phyloP scores from a whole-genome alignment of 2,329 filamentous ascomycete genomes.

The Exophiala sideris region DNA sequence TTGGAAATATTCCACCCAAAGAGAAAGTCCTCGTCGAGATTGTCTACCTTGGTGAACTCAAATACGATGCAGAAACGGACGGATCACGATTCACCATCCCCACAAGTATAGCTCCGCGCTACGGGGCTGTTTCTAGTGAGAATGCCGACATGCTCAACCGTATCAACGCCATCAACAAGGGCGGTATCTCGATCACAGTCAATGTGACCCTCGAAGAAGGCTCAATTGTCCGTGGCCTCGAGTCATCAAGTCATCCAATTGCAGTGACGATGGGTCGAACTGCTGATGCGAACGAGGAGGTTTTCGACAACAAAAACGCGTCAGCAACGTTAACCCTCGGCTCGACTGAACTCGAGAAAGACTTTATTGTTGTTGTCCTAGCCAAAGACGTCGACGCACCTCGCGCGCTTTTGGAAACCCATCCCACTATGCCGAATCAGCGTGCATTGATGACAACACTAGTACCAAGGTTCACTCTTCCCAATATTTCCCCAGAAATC shows the following conservation, averaged over 20 bases:
- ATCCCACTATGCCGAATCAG: slow-evolving; percentile 59
- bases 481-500: slow-evolving; percentile 57
- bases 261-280: slow-evolving; percentile 61
- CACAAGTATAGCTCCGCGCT: slow-evolving; percentile 64
- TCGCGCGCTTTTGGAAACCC: slow-evolving; percentile 62
- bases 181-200: slow-evolving; percentile 54
- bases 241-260: slow-evolving; percentile 67
- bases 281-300: slow-evolving; percentile 43
- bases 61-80: slow-evolving; percentile 66
- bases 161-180: slow-evolving; percentile 24
- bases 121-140: slow-evolving; percentile 43
- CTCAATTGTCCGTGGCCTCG: slow-evolving; percentile 58
- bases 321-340: slow-evolving; percentile 59
- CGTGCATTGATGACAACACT: slow-evolving; percentile 67
- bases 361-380: slow-evolving; percentile 65
- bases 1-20: slow-evolving; percentile 64
- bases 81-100: slow-evolving; percentile 68
- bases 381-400: slow-evolving; percentile 60
- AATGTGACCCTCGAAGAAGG: slow-evolving; percentile 58
- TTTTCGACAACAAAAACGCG: slow-evolving; percentile 56
- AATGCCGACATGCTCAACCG: neutral
- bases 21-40: slow-evolving; percentile 59
- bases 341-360: slow-evolving; percentile 54
- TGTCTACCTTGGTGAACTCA: slow-evolving; percentile 66
- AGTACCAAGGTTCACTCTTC: slow-evolving; percentile 66